phyloP scores from a whole-genome alignment of 345 rosid genomes.

The Corchorus capsularis region DNA sequence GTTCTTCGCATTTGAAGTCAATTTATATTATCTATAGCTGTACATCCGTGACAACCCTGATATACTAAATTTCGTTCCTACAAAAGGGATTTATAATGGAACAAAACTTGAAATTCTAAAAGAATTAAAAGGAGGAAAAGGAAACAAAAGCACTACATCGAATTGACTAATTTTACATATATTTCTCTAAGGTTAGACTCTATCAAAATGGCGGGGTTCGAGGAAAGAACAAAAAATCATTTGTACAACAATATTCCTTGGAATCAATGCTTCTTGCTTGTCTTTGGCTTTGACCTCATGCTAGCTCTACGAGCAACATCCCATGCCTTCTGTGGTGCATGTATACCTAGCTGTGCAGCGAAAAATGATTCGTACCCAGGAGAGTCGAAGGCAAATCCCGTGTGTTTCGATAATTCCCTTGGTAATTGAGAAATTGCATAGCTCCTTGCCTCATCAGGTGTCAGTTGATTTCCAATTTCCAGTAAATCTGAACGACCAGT shows the following conservation, averaged over 20 bases:
- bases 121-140: neutral
- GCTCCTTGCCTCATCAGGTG: conserved; percentile 83
- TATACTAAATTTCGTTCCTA: neutral
- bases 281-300: conserved; percentile 60
- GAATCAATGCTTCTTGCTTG: conserved; percentile 39
- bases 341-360: conserved; percentile 79
- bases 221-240: neutral
- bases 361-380: conserved; percentile 99
- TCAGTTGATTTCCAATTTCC: conserved; percentile 61
- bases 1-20: too few relatives aligned
- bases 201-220: conserved; percentile 1
- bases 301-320: conserved; percentile 97
- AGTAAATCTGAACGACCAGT: conserved; percentile 39
- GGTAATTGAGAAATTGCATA: conserved; percentile 84
- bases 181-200: neutral
- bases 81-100: neutral
- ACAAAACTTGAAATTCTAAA: too few relatives aligned
- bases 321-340: conserved; percentile 98
- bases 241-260: conserved; percentile 10
- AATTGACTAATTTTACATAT: conserved; percentile 25
- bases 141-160: neutral
- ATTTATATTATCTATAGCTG: neutral
- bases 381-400: conserved; percentile 96
- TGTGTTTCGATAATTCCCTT: conserved; percentile 82
- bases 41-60: conserved; percentile 13